phyloP scores from a whole-genome alignment of 2,329 filamentous ascomycete genomes.

The Paracoccidioides brasiliensis region DNA sequence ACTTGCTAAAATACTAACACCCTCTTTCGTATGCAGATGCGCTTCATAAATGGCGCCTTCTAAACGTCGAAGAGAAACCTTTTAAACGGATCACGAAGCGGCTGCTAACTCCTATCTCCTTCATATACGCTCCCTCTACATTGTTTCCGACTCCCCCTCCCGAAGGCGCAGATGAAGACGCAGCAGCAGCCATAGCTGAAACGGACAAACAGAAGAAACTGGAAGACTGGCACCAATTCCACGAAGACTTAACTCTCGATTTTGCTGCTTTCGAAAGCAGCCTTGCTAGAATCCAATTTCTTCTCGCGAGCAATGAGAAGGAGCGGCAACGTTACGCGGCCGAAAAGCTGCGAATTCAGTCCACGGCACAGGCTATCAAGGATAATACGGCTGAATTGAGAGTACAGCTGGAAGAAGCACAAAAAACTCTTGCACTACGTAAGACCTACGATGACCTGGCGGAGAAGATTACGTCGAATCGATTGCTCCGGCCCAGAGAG shows the following conservation, averaged over 20 bases:
- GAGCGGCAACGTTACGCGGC: slow-evolving; percentile 74
- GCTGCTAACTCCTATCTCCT: slow-evolving; percentile 54
- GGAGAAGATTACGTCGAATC: slow-evolving; percentile 72
- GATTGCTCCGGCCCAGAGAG: slow-evolving; percentile 65
- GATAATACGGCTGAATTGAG: slow-evolving; percentile 61
- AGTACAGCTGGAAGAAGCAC: slow-evolving; percentile 62
- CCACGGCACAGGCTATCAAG: slow-evolving; percentile 63
- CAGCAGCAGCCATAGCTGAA: slow-evolving; percentile 30
- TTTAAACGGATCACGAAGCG: slow-evolving; percentile 82
- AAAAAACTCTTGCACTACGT: slow-evolving; percentile 60
- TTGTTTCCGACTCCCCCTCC: slow-evolving; percentile 54
- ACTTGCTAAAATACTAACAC: not conserved
- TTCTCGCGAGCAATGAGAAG: slow-evolving; percentile 65
- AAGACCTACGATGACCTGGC: slow-evolving; percentile 81
- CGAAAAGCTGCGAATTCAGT: slow-evolving; percentile 66
- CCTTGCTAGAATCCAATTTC: slow-evolving; percentile 76
- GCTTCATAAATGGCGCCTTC: slow-evolving; percentile 73
- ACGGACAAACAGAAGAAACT: slow-evolving; percentile 38
- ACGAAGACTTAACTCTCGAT: slow-evolving; percentile 74
- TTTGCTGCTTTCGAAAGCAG: slow-evolving; percentile 79
- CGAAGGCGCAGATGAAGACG: slow-evolving; percentile 38
- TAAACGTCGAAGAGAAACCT: slow-evolving; percentile 82
- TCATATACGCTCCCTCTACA: slow-evolving; percentile 44
- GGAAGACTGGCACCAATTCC: slow-evolving; percentile 53
- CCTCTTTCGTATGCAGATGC: slow-evolving; percentile 41